These are phyloP conservation scores for Phalaenopsis hybrid DNA, from an alignment of 116 monocot species.

Conservation along the genomic window DNA sequence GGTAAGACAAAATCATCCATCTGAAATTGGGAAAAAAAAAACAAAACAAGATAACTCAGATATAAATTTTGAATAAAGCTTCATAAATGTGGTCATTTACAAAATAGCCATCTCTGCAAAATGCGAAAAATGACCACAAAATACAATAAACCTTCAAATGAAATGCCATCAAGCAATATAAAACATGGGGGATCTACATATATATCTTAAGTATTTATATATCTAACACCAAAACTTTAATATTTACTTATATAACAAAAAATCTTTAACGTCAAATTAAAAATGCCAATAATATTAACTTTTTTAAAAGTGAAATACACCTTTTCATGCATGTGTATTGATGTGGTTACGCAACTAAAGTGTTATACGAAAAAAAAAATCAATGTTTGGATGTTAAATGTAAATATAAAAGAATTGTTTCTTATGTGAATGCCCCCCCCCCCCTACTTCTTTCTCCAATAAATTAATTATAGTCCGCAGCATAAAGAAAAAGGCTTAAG, in stretches of 20 bases:
- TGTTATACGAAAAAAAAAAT: background rate
- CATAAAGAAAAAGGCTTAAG: background rate
- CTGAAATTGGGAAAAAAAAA: constrained; percentile 25
- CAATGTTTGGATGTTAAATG: too few species aligned
- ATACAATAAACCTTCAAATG: background rate
- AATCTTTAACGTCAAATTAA: too few species aligned
- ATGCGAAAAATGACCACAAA: background rate
- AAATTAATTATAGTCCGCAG: background rate
- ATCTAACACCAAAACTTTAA: too few species aligned
- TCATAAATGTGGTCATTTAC: background rate
- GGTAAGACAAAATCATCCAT: constrained; percentile 86
- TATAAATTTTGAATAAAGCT: background rate
- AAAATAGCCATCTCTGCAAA: background rate
- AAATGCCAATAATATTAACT: too few species aligned
- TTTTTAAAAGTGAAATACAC: too few species aligned
- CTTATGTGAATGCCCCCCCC: too few species aligned
- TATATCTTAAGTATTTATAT: too few species aligned
- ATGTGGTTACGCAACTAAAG: too few species aligned
- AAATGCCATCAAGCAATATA: background rate
- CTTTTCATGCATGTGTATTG: too few species aligned
- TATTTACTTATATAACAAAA: too few species aligned
- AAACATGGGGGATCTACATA: background rate
- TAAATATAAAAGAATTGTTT: too few species aligned
- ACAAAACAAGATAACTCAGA: background rate
- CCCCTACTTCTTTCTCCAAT: too few species aligned